These are phyloP conservation scores for Penicillium samsonianum DNA, from an alignment of 495 filamentous ascomycete species.

Conservation along the genomic window DNA sequence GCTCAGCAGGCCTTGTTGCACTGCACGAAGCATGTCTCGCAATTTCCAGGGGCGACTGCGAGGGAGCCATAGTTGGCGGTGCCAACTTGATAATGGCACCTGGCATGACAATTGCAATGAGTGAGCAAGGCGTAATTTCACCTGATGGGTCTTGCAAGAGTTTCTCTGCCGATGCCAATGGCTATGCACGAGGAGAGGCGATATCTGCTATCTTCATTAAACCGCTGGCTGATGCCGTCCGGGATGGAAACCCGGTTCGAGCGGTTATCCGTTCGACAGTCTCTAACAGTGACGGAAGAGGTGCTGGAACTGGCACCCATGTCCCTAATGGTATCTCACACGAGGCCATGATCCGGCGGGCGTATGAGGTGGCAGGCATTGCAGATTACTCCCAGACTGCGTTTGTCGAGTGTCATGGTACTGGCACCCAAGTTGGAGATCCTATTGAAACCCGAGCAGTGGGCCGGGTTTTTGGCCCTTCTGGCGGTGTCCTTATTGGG, in stretches of 20 bases:
- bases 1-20: conserved; percentile 31
- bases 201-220: conserved; percentile 41
- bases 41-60: conserved; percentile 23
- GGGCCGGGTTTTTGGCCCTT: conserved; percentile 39
- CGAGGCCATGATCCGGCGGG: conserved; percentile 36
- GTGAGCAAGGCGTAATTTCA: conserved; percentile 33
- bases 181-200: conserved; percentile 63
- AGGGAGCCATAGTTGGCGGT: conserved; percentile 50
- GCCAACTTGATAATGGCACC: conserved; percentile 44
- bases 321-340: conserved; percentile 32
- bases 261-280: conserved; percentile 38
- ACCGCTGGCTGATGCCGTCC: conserved; percentile 29
- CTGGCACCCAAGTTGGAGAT: conserved; percentile 40
- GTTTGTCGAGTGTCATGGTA: conserved; percentile 35
- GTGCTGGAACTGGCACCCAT: conserved; percentile 15
- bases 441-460: conserved; percentile 48
- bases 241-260: conserved; percentile 39
- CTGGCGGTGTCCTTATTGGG: conserved; percentile 27
- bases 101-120: conserved; percentile 31
- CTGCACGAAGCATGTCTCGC: conserved; percentile 31
- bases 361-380: conserved; percentile 34
- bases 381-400: conserved; percentile 28
- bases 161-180: conserved; percentile 61
- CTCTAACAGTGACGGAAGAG: conserved; percentile 36
- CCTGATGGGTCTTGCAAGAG: conserved; percentile 48